A percentile compares a stretch with the other conserved stretches of the same genome.
phyloP scores from a whole-genome alignment of 768 basidiomycete species.

The Mycena vulgaris region DNA sequence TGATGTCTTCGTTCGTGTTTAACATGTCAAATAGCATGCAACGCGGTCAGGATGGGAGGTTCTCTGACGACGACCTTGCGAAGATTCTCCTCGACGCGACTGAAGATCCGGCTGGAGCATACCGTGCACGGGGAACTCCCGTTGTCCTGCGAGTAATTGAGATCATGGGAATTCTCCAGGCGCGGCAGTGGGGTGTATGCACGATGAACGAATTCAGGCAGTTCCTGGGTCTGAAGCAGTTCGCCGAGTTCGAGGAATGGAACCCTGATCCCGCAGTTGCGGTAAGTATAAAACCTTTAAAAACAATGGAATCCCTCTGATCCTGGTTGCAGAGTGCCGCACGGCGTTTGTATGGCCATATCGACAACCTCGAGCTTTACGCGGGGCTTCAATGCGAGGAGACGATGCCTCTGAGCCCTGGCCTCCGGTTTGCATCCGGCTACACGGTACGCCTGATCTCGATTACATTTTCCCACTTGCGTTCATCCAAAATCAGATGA shows the following conservation, averaged over 20 bases:
- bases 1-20: conserved; percentile 5
- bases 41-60: conserved; percentile 63
- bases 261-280: conserved; percentile 63
- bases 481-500: conserved; percentile 48
- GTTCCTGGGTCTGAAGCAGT: conserved; percentile 64
- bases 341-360: conserved; percentile 50
- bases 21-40: conserved; percentile 52
- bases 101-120: conserved; percentile 61
- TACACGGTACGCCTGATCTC: conserved; percentile 59
- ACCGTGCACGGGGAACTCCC: conserved; percentile 65
- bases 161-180: conserved; percentile 70
- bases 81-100: conserved; percentile 63
- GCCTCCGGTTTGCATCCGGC: conserved; percentile 72
- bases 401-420: conserved; percentile 64
- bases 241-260: conserved; percentile 69
- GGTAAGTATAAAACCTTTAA: conserved; percentile 45
- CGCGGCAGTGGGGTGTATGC: conserved; percentile 69
- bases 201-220: conserved; percentile 71
- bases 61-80: conserved; percentile 68
- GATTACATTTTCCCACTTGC: too few relatives aligned
- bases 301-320: neutral
- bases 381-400: conserved; percentile 64
- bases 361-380: conserved; percentile 59
- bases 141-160: conserved; percentile 65
- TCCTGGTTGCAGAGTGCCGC: conserved; percentile 46